These are phyloP conservation scores for Wallemia mellicola DNA, from an alignment of 1,284 basidiomycete species.

Conservation along the genomic window DNA sequence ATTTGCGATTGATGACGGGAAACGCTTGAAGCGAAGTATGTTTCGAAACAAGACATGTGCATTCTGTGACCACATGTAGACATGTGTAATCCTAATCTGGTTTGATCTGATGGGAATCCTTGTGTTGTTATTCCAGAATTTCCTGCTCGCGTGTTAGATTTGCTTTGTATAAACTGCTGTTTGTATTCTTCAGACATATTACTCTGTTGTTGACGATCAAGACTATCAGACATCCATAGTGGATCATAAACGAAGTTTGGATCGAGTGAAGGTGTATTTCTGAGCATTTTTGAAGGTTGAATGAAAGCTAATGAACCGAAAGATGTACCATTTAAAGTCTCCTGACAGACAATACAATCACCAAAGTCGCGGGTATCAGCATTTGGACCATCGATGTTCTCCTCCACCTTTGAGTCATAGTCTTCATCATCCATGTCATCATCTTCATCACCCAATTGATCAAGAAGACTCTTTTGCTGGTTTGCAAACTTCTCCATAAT, in stretches of 20 bases:
- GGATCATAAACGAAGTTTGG: conserved; percentile 41
- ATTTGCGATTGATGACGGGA: conserved; percentile 68
- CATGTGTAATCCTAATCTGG: conserved; percentile 54
- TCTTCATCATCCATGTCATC: conserved; percentile 37
- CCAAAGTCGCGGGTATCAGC: conserved; percentile 31
- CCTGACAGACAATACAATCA: conserved; percentile 91
- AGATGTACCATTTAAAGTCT: conserved; percentile 43
- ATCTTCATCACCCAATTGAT: conserved; percentile 15
- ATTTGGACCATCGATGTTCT: conserved; percentile 20
- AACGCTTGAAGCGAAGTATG: conserved; percentile 60
- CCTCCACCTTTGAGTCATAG: conserved; percentile 21
- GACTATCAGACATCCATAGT: conserved; percentile 26
- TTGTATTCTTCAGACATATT: background rate
- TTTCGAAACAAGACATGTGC: conserved; percentile 81
- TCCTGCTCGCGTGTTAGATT: background rate
- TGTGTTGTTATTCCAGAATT: conserved; percentile 23
- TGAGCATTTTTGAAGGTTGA: conserved; percentile 60
- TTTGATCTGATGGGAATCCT: conserved; percentile 38
- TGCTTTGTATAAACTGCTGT: background rate
- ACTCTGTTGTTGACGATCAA: background rate
- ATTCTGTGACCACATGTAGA: conserved; percentile 92
- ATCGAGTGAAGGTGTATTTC: conserved; percentile 44
- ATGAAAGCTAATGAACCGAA: conserved; percentile 75
- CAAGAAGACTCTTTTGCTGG: conserved; percentile 46
- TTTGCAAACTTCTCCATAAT: conserved; percentile 81